Base-by-base conservation (phyloP, 2,329 filamentous ascomycete genomes). In the Sporothrix dimorphospora region DNA sequence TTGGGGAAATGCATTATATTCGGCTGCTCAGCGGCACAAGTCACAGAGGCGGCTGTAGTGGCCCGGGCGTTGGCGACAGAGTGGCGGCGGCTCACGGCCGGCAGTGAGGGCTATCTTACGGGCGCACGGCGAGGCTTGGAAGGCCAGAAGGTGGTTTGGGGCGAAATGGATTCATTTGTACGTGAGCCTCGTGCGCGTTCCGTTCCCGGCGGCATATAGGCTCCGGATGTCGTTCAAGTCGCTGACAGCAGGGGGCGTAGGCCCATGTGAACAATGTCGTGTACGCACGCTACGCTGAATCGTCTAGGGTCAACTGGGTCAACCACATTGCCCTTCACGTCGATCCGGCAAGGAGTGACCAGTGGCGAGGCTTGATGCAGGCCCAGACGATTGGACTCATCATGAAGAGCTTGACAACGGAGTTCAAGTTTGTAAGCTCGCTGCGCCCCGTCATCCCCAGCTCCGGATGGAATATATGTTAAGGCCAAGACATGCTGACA, bases 241-340 rank as follows among this genome's bases (percentile, higher is more conserved):
- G 38, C 49, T 69, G 34, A 69, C 67, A 27, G 8, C 42, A 27
- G 38, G 38, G 55, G n/a, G 14, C n/a, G 8, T 12, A 72, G 71
- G 68, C 66, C 14, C 94, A 97, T 80, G 91, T 97, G 66, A 97
- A 97, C 80, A 97, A 97, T 77, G 90, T 94, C 74, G 89, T 88
- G 75, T 97, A 97, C 80, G 90, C 92, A 76, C 88, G 92, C 74
- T 97, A 93, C 80, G 94, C 94, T 47, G 94, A 98, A 80, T 91
- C 91, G 6, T 90, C 90, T 4, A 88, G 94, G 47, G 88, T 95
- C 42, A 93, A 94, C 77, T 97, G 92, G 91, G 86, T 90, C 34
- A 85, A 85, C 72, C 91, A 94, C 77, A 91, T 93, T 76, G 91
- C 89, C 4, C 81, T 85, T 1, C 82, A 88, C 73, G 82, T 89